Base-by-base conservation (phyloP, 192 early-diverging fungal genomes). In the Coemansia sp. region DNA sequence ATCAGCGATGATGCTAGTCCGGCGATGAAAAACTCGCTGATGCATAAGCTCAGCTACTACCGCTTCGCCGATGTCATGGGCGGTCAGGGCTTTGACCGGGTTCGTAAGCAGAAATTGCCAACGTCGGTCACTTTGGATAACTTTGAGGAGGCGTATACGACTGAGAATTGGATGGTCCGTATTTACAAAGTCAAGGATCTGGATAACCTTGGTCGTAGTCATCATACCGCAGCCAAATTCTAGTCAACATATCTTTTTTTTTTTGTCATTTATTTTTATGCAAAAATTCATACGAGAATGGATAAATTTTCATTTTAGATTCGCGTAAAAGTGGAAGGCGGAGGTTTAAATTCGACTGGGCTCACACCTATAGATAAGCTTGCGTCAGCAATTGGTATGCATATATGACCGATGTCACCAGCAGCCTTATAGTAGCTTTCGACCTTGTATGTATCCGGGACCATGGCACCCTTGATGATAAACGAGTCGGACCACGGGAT, bases 11-110 rank as follows among this genome's bases (percentile, higher is more conserved):
- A 87, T 12, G 98, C 97, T 1, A 90, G 95, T 12, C 83, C 85
- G 31, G 88, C 97, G 39, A 99, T 99, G 97, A 89, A 87, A 69
- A 88, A 94, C 55, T 93, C 91, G 33, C 68, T 99, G 34, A 93
- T 99, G 94, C 98, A 99, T 82, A 99, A 99, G 88, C 89, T 98
- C 88, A 90, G 88, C 34, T 99, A 98, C 80, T 97, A 99, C 76
- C 90, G 97, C 39, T 99, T 98, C 68, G 73, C 82, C 40, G 97
- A 99, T 52, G 83, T 98, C 18, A 95, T 94, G 81, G 91, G 92
- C 20, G 88, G 90, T 1, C 85, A 74, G 18, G 88, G 82, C 5
- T 86, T 89, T 12, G 98, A 99, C 72, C 92, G 93, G 49, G 97
- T 99, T 41, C 92, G 98, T 34, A 81, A 87, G 27, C 86, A 91